phyloP scores from a whole-genome alignment of 1,284 basidiomycete genomes.

The Irpex sp. region DNA sequence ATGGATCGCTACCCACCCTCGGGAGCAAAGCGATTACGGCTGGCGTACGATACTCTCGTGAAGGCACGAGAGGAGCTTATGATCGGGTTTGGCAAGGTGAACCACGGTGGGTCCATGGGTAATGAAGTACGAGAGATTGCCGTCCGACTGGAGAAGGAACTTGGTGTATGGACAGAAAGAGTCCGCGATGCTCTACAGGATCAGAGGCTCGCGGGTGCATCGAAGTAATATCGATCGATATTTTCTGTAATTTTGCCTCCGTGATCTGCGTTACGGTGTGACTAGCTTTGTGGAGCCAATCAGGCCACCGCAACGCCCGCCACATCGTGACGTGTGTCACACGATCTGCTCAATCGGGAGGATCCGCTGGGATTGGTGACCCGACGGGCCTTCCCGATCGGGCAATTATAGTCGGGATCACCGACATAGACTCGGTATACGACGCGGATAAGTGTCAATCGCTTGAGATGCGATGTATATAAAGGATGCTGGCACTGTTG shows the following conservation, averaged over 20 bases:
- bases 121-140: slow-evolving; percentile 49
- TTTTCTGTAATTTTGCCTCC: background rate
- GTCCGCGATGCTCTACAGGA: slow-evolving; percentile 46
- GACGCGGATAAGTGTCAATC: background rate
- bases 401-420: background rate
- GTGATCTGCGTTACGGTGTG: background rate
- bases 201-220: slow-evolving; percentile 13
- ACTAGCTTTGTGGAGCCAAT: background rate
- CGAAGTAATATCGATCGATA: background rate
- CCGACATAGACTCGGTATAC: background rate
- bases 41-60: slow-evolving; percentile 62
- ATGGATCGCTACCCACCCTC: slow-evolving; percentile 53
- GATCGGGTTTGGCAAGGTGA: slow-evolving; percentile 58
- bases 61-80: slow-evolving; percentile 56
- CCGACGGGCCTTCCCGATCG: background rate
- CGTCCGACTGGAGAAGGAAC: slow-evolving; percentile 62
- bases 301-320: background rate
- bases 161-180: slow-evolving; percentile 60
- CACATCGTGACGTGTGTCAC: background rate
- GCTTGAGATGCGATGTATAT: background rate
- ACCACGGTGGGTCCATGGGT: slow-evolving; percentile 63
- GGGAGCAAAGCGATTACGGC: slow-evolving; percentile 54
- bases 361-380: background rate
- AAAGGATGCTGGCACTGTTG: background rate
- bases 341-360: background rate